These are phyloP conservation scores for Populus tremula DNA, from an alignment of 345 rosid species.

Conservation along the genomic window DNA sequence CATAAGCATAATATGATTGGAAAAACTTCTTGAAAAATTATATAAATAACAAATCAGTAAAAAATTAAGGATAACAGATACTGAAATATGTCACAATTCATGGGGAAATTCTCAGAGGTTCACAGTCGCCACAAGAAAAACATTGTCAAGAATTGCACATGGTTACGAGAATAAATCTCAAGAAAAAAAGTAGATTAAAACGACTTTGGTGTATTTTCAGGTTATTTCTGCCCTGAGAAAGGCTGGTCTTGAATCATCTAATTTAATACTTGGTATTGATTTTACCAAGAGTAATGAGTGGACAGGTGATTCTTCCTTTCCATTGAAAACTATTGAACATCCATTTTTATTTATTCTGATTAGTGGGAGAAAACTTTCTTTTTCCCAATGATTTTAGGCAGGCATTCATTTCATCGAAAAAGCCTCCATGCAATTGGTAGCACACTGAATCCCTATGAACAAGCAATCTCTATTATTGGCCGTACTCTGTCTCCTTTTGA, in stretches of 20 bases:
- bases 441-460: conserved; percentile 78
- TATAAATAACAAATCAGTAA: neutral
- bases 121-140: neutral
- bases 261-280: conserved; percentile 67
- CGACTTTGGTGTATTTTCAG: conserved; percentile 27
- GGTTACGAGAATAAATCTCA: neutral
- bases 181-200: neutral
- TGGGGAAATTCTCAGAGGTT: neutral
- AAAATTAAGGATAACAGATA: neutral
- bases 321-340: neutral
- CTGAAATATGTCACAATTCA: neutral
- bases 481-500: conserved; percentile 82
- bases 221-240: conserved; percentile 63
- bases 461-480: conserved; percentile 92
- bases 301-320: conserved; percentile 44
- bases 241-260: conserved; percentile 80
- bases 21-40: neutral
- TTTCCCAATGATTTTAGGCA: conserved; percentile 46
- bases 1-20: neutral
- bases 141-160: neutral
- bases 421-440: conserved; percentile 75
- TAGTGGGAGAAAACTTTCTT: neutral
- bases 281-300: conserved; percentile 81
- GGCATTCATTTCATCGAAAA: conserved; percentile 63
- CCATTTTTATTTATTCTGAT: neutral